Base-by-base conservation (phyloP, 495 filamentous ascomycete genomes). In the Lophiostoma macrostomum region DNA sequence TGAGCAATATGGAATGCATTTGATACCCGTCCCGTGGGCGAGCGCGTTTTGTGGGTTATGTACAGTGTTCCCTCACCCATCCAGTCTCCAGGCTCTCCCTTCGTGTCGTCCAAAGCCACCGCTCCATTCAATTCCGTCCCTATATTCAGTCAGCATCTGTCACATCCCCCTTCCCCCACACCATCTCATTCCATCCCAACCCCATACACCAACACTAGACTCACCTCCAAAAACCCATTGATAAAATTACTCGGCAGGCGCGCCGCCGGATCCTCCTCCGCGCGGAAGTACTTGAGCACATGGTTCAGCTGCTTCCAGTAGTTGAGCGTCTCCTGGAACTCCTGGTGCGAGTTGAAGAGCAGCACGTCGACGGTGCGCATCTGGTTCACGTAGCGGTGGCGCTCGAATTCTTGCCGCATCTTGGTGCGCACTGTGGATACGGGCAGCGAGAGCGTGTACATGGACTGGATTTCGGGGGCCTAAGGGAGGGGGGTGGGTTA, bases 321-420 rank as follows among this genome's bases (percentile, higher is more conserved):
- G 73, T 97, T 98, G 75, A 97, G 80, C 29, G 90, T 97, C 81
- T 98, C 93, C 90, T 98, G 93, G 65, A 83, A 96, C 74, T 98
- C 93, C 62, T 83, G 76, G 66, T 95, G 83, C 67, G 86, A 91
- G 69, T 95, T 83, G 64, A 86, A 83, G 28, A 98, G 71, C 42
- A 98, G 74, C 64, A 96, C 82, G 70, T 98, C 94, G 53, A 96
- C 82, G 3, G 89, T 86, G 13, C 76, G 77, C 35, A 97, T 71
- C 73, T 97, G 90, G 67, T 85, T 86, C 39, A 96, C 91, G 67
- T 85, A 95, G 76, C 93, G 78, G 75, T 96, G 85, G 71, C 90
- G 80, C 74, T 98, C 93, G 71, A 98, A 98, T 67, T 98, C 91
- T 73, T 97, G 90, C 64, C 93, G 82, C 66, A 97, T 84, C 77